Conservation (phyloP, 139 green algal species). For the Coccomyxa sp. region DNA sequence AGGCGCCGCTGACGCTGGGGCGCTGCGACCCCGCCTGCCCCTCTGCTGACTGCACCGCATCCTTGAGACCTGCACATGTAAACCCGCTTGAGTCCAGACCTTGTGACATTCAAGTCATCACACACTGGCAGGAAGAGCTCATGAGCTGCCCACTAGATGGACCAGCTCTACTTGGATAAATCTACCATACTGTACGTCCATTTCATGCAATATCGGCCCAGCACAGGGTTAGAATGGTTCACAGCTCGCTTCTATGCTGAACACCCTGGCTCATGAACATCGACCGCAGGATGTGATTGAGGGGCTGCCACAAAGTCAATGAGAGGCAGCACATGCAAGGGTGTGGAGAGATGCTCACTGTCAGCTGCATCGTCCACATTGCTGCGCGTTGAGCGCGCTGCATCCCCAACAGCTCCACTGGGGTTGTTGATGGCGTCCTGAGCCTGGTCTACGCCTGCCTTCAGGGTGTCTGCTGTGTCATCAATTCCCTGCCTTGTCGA, state of each 20-base stretch:
- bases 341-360: background rate
- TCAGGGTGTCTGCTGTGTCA: background rate
- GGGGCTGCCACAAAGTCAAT: background rate
- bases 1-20: background rate
- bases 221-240: no score
- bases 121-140: no score
- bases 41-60: background rate
- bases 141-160: no score
- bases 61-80: background rate
- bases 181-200: no score
- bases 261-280: background rate
- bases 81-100: no score
- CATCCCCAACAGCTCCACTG: no score
- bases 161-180: no score
- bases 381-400: no score
- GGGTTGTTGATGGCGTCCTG: background rate
- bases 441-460: background rate
- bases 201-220: no score
- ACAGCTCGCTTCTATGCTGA: no score
- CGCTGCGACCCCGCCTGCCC: background rate
- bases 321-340: background rate
- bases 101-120: no score
- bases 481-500: background rate
- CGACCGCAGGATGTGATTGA: background rate
- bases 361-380: background rate